These are phyloP conservation scores for Diaporthe aspalathi DNA, from an alignment of 2,329 filamentous ascomycete genomes.

Conservation along the genomic window DNA sequence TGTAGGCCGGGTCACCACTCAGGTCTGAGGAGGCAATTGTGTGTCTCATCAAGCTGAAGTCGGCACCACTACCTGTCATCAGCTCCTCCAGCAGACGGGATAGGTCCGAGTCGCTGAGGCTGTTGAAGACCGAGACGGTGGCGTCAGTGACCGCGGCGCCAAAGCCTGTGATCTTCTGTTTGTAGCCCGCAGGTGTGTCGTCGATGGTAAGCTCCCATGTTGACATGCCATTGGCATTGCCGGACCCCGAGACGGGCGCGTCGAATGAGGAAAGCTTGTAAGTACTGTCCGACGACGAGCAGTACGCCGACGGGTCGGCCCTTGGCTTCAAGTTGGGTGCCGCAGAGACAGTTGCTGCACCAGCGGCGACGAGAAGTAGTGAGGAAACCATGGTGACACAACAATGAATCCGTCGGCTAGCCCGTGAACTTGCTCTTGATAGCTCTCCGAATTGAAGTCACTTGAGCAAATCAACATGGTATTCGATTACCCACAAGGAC, in stretches of 20 bases:
- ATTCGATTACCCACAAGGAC: neutral
- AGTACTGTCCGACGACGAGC: conserved; percentile 51
- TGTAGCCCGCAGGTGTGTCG: conserved; percentile 52
- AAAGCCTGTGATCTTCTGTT: conserved; percentile 55
- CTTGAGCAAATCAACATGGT: neutral
- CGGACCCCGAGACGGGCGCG: conserved; percentile 50
- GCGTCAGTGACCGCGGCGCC: conserved; percentile 57
- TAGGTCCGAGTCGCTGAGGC: conserved; percentile 46
- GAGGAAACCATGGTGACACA: conserved; percentile 24
- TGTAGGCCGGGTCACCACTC: conserved; percentile 53
- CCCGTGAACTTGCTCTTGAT: neutral
- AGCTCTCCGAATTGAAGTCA: neutral
- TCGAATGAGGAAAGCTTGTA: conserved; percentile 50
- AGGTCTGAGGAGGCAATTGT: conserved; percentile 55
- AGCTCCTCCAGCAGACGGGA: conserved; percentile 50
- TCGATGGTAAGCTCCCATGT: conserved; percentile 54
- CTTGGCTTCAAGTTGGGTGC: conserved; percentile 35
- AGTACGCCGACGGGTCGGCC: conserved; percentile 44
- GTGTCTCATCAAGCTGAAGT: conserved; percentile 55
- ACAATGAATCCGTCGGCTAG: neutral
- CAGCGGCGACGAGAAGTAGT: conserved; percentile 23
- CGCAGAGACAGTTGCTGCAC: conserved; percentile 26
- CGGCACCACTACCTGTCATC: conserved; percentile 51
- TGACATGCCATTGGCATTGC: conserved; percentile 47
- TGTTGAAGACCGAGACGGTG: conserved; percentile 53